Conservation (phyloP, 805 yeast genomes). For the Pichia californica region DNA sequence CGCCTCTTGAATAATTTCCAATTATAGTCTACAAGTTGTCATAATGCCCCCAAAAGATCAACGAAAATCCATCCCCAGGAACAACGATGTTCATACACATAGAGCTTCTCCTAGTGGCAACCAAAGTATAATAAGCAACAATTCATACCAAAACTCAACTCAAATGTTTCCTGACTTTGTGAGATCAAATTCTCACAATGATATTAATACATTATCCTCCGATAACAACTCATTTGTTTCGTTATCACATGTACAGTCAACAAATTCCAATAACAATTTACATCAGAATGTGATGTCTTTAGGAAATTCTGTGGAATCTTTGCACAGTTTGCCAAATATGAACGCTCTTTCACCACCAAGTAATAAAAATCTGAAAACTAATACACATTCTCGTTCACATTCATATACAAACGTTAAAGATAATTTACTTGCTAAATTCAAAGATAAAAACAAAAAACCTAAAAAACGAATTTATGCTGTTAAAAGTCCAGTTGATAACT, state of each 20-base stretch:
- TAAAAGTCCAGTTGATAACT: conserved; percentile 12
- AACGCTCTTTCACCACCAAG: neutral
- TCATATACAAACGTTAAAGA: neutral
- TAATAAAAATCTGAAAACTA: no score
- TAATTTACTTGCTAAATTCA: neutral
- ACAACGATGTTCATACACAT: no score
- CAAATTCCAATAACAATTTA: neutral
- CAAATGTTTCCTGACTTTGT: neutral
- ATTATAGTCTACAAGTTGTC: no score
- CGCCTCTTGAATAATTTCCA: no score
- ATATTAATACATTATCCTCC: conserved; percentile 3
- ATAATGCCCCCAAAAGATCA: no score
- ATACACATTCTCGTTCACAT: no score
- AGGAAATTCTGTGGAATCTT: conserved; percentile 9
- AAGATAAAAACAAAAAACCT: neutral
- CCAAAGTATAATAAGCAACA: neutral
- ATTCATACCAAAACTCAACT: neutral
- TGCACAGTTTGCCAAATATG: conserved; percentile 5
- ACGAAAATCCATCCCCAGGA: no score
- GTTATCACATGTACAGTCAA: neutral
- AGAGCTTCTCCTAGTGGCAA: neutral
- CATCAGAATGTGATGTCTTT: neutral
- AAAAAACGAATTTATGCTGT: neutral
- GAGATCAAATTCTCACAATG: neutral
- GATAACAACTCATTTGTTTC: conserved; percentile 1